Percentiles rank a stretch among this genome's conserved stretches.
Evolutionary conservation across 1,284 basidiomycete species (phyloP).

Genomic region (Marasmius fiardii): DNA sequence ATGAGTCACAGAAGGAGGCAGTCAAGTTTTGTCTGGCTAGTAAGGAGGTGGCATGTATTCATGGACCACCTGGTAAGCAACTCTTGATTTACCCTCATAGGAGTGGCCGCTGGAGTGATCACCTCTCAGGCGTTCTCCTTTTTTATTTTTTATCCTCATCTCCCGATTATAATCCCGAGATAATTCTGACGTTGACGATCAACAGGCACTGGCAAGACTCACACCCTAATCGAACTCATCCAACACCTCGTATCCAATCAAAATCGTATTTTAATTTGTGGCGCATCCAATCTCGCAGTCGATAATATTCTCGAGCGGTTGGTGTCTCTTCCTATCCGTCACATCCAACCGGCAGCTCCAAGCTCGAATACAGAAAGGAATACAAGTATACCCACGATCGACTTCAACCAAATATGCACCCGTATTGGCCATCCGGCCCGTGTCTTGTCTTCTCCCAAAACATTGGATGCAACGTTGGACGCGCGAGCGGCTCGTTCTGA

Average conservation of each 20-base stretch:
- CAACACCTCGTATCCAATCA: constrained; percentile 64
- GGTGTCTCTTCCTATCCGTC: constrained; percentile 49
- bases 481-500: constrained; percentile 80
- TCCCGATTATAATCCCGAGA: not conserved
- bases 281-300: constrained; percentile 89
- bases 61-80: constrained; percentile 85
- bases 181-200: not conserved
- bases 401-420: constrained; percentile 54
- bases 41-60: constrained; percentile 87
- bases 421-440: constrained; percentile 92
- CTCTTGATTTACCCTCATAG: not conserved
- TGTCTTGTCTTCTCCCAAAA: constrained; percentile 69
- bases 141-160: not conserved
- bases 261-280: constrained; percentile 77
- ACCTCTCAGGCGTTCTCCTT: no score
- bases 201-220: constrained; percentile 88
- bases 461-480: constrained; percentile 85
- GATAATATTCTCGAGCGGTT: constrained; percentile 90
- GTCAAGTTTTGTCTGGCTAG: constrained; percentile 72
- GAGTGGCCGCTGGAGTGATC: no score
- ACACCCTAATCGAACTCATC: constrained; percentile 88
- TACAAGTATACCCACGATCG: no score
- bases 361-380: no score
- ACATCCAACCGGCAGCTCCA: no score
- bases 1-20: constrained; percentile 82